phyloP scores from a whole-genome alignment of 345 rosid species.

The Eucalyptus caleyi region DNA sequence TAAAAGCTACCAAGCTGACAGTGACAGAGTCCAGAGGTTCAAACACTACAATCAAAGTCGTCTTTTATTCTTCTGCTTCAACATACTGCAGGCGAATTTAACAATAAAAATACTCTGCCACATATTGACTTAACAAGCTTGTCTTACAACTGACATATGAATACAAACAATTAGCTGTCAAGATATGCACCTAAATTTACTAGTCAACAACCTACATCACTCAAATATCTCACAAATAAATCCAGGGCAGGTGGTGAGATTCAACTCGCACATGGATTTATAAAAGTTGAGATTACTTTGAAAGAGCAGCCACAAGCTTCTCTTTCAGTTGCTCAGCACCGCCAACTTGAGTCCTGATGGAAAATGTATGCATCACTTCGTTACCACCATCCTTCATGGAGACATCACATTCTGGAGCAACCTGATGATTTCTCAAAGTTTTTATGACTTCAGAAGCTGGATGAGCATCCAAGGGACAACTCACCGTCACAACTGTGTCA shows the following conservation, averaged over 20 bases:
- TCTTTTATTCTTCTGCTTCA: background rate
- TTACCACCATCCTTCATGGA: slow-evolving; percentile 38
- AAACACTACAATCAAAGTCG: background rate
- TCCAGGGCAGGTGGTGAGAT: background rate
- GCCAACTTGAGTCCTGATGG: slow-evolving; percentile 49
- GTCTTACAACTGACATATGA: background rate
- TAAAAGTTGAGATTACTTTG: slow-evolving; percentile 16
- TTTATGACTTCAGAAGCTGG: slow-evolving; percentile 57
- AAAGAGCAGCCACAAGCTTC: slow-evolving; percentile 52
- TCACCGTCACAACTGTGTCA: slow-evolving; percentile 59
- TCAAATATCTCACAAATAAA: background rate
- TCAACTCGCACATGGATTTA: background rate
- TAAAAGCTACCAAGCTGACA: background rate
- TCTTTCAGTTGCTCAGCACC: slow-evolving; percentile 79
- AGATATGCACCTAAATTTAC: background rate
- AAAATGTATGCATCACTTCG: slow-evolving; percentile 70
- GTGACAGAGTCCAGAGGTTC: background rate
- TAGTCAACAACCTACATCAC: background rate
- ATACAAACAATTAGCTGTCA: background rate
- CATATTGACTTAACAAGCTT: background rate
- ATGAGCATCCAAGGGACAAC: slow-evolving; percentile 69
- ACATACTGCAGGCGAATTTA: background rate
- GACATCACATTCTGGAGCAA: slow-evolving; percentile 52
- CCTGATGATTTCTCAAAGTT: slow-evolving; percentile 57
- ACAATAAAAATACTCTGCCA: background rate